Evolutionary conservation across 257 asterid genomes (phyloP), one percentile per base, ranked within the genome.

Genomic region (Nicotiana paniculata): DNA sequence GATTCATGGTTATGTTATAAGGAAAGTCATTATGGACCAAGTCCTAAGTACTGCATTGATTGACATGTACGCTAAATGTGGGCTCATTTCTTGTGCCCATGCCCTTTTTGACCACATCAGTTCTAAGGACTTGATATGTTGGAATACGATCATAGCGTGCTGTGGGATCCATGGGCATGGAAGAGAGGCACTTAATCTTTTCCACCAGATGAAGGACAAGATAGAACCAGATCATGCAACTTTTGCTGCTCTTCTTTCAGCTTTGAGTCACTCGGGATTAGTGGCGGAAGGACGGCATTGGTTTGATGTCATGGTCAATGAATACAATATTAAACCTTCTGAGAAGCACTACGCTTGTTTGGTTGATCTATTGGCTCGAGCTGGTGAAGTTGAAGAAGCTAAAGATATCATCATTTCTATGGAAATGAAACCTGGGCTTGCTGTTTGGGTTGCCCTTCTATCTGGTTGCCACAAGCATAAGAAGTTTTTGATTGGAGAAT

Each of bases 21-120:
- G 96, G 72, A 91, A 88, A 87, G 59, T 87, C 53, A 88, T 86
- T 8, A 13, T 85, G 83, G 82, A 88, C 89, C 88, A 82, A 83
- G 87, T 89, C 81, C 58, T 93, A 30, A 90, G 86, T 51, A 94
- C 98, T 75, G 89, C 97, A 4, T 85, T 94, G 67, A 85, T 94
- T 32, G 97, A 94, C 37, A 92, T 90, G 97, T 93, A 93, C 46
- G 97, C 97, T 1, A 95, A 93, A 87, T 93, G 96, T 70, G 98
- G 97, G 24, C 86, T 90, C 4, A 84, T 94, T 86, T 72, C 84
- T 46, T 65, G 68, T 55, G 97, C 97, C 2, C 90, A 84, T 62
- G 48, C 83, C 39, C 53, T 95, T 15, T 92, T 80, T 17, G 91
- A 92, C 67, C 77, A 77, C 66, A 77, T 91, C 85, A 9, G 78